Conservation (phyloP, 2,329 filamentous ascomycete genomes). For the Cladosporium sp. region DNA sequence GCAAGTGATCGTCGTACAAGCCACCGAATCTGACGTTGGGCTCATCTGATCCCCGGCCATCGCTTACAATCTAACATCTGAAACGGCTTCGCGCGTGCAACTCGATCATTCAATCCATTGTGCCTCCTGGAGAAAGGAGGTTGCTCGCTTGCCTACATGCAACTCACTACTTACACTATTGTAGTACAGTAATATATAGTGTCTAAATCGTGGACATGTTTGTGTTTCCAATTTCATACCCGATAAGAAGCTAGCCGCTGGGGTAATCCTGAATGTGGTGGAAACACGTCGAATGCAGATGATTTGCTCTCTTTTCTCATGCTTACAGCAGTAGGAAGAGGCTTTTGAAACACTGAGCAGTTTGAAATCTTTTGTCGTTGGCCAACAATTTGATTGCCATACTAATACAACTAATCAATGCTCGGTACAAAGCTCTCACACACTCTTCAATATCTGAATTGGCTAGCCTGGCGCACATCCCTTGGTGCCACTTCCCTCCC, state of each 20-base stretch:
- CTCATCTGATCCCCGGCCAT: conserved; percentile 5
- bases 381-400: background rate
- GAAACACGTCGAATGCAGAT: background rate
- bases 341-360: background rate
- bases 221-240: background rate
- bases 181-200: background rate
- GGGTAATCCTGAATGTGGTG: background rate
- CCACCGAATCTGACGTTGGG: conserved; percentile 8
- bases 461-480: conserved; percentile 29
- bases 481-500: conserved; percentile 34
- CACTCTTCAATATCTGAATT: conserved; percentile 27
- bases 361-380: no score
- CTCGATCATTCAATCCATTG: background rate
- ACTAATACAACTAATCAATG: background rate
- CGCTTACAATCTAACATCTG: conserved; percentile 10
- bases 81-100: conserved; percentile 8
- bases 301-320: background rate
- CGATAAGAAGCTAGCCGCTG: background rate
- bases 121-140: conserved; percentile 1
- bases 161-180: background rate
- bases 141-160: background rate
- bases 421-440: background rate
- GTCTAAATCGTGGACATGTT: background rate
- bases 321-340: background rate
- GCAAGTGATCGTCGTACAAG: conserved; percentile 10